Evolutionary conservation across 805 yeast species (phyloP).

Genomic region (Lachancea nothofagi): DNA sequence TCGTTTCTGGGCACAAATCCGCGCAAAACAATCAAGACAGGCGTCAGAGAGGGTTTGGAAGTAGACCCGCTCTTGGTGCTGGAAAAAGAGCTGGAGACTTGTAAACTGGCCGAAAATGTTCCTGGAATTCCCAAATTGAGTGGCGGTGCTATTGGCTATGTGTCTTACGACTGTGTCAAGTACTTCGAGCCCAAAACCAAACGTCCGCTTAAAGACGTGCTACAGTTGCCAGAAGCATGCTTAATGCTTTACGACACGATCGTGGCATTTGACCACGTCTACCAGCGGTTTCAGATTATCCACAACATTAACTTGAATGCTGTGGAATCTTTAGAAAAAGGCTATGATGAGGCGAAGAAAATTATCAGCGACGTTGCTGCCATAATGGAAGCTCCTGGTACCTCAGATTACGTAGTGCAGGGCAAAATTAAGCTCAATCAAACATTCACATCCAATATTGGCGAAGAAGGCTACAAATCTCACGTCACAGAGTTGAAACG

Average conservation of each 20-base stretch:
- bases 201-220: slow-evolving; percentile 66
- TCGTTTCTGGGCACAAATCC: slow-evolving; percentile 90
- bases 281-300: slow-evolving; percentile 85
- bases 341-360: slow-evolving; percentile 49
- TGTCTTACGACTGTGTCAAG: slow-evolving; percentile 93
- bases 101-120: slow-evolving; percentile 59
- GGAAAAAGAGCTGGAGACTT: slow-evolving; percentile 64
- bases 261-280: slow-evolving; percentile 90
- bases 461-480: slow-evolving; percentile 84
- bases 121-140: slow-evolving; percentile 80
- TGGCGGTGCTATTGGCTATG: slow-evolving; percentile 96
- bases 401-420: slow-evolving; percentile 66
- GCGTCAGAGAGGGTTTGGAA: slow-evolving; percentile 44
- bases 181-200: slow-evolving; percentile 92
- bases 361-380: slow-evolving; percentile 53
- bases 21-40: slow-evolving; percentile 74
- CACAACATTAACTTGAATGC: slow-evolving; percentile 58
- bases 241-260: slow-evolving; percentile 88
- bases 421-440: slow-evolving; percentile 62
- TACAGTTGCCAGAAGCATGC: slow-evolving; percentile 85
- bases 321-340: slow-evolving; percentile 33
- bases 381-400: slow-evolving; percentile 40
- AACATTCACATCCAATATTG: slow-evolving; percentile 79
- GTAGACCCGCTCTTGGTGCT: slow-evolving; percentile 75
- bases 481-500: slow-evolving; percentile 71